Base-by-base conservation (phyloP, 2,329 filamentous ascomycete species). In the Beauveria varroae region DNA sequence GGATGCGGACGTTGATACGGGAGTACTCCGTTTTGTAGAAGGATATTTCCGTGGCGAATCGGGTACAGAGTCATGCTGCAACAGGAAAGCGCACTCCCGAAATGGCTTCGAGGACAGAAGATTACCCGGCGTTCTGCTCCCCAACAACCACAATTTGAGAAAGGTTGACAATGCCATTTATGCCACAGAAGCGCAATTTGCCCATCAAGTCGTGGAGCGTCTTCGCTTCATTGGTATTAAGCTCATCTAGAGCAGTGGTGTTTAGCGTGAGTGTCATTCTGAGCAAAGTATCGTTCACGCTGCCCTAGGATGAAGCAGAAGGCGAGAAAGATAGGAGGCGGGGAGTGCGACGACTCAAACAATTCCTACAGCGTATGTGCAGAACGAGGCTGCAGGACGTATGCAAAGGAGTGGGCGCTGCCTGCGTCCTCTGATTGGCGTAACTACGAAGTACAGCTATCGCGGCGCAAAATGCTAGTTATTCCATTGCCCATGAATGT, bases 51-150 rank as follows among this genome's bases (percentile, higher is more conserved):
- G 83, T 87, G 0, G 85, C 80, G 63, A 87, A 87, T 0, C 82
- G 75, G 0, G 86, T 88, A 67, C 84, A 87, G 0, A 84, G 61
- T 26, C 74, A 79, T 16, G 79, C 79, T 5, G 85, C 81, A 12
- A 79, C 73, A 0, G 83, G 81, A 52, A 88, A 87, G 0, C 78
- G 78, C 1, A 89, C 80, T 10, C 81, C 78, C 0, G 84, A 83
- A 52, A 89, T 83, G 0, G 85, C 86, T 64, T 88, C 82, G 0
- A 88, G 77, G 0, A 87, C 83, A 0, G 83, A 87, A n/a, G 80
- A 85, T 67, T 88, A 88, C 2, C 85, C 85, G 1, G 80, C 79
- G 0, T 81, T 85, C 61, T 85, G 82, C 59, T 85, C 80, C 5
- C 86, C 84, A 30, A 82, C 81, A 5, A 86, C 83, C 4, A 86